Evolutionary conservation across 345 rosid genomes (phyloP).

Genomic region (Carallia pectinifolia): DNA sequence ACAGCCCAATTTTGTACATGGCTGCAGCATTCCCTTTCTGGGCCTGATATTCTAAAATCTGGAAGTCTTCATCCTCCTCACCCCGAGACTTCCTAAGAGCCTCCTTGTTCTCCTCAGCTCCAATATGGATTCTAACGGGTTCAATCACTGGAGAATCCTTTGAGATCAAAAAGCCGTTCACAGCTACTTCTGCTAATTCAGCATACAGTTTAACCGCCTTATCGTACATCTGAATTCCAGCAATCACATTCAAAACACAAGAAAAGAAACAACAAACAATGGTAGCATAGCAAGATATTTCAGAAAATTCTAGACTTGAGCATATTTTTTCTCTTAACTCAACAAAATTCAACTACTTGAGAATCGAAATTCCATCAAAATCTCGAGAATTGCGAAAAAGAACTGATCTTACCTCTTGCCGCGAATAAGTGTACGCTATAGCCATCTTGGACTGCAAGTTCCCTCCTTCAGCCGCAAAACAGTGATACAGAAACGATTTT

Average conservation of each 20-base stretch:
- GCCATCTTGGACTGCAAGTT: slow-evolving; percentile 94
- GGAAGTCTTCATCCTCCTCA: slow-evolving; percentile 98
- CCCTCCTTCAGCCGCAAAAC: slow-evolving; percentile 68
- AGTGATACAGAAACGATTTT: slow-evolving; percentile 74
- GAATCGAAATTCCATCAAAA: background rate
- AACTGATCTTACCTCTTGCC: slow-evolving; percentile 72
- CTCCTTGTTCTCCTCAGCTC: slow-evolving; percentile 95
- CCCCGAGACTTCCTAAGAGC: slow-evolving; percentile 85
- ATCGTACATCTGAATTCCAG: slow-evolving; percentile 69
- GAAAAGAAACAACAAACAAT: background rate
- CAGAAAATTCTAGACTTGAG: no score
- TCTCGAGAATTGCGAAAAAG: background rate
- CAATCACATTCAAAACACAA: background rate
- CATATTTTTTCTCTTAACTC: no score
- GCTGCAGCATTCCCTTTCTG: slow-evolving; percentile 91
- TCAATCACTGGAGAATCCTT: slow-evolving; percentile 90
- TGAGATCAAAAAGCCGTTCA: slow-evolving; percentile 83
- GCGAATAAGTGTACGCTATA: slow-evolving; percentile 73
- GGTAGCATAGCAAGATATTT: no score
- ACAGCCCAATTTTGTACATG: slow-evolving; percentile 83
- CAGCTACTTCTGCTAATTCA: slow-evolving; percentile 86
- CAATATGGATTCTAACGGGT: slow-evolving; percentile 84
- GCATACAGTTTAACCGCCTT: slow-evolving; percentile 80
- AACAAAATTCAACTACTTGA: background rate
- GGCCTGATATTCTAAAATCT: slow-evolving; percentile 94